Percentiles rank a stretch among this genome's conserved stretches.
Conservation (phyloP, 192 early-diverging fungal genomes). For the Backusella australiensis region DNA sequence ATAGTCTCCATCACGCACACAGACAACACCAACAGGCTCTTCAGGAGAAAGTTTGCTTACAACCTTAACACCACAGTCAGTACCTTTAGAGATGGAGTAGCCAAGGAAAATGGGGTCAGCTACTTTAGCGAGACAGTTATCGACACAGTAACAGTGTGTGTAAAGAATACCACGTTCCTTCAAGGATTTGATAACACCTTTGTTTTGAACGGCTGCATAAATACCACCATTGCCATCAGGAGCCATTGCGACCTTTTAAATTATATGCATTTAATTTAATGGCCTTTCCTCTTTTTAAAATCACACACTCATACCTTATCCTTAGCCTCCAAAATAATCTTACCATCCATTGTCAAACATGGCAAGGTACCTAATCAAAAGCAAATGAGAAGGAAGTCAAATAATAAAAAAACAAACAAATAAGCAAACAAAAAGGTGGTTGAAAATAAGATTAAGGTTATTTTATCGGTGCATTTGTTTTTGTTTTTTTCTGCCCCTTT, state of each 20-base stretch:
- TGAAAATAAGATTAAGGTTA: not conserved
- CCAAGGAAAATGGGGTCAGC: slow-evolving; percentile 97
- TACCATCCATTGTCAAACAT: slow-evolving; percentile 87
- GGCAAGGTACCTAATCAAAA: slow-evolving; percentile 72
- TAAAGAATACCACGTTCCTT: slow-evolving; percentile 81
- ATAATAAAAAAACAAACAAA: slow-evolving; percentile 4
- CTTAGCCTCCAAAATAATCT: slow-evolving; percentile 86
- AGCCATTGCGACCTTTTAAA: slow-evolving; percentile 68
- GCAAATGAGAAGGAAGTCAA: not conserved
- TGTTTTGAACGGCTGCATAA: slow-evolving; percentile 86
- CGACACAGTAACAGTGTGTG: slow-evolving; percentile 95
- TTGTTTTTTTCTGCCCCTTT: not conserved
- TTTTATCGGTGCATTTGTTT: slow-evolving; percentile 3
- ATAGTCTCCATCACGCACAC: slow-evolving; percentile 76
- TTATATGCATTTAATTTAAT: not conserved
- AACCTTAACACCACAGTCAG: slow-evolving; percentile 94
- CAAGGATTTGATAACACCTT: slow-evolving; percentile 81
- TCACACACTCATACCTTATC: slow-evolving; percentile 32
- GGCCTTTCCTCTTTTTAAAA: not conserved
- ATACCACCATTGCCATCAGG: slow-evolving; percentile 95
- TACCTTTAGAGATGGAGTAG: slow-evolving; percentile 84
- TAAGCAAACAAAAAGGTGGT: not conserved
- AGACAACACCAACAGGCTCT: slow-evolving; percentile 96
- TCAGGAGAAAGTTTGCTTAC: slow-evolving; percentile 85
- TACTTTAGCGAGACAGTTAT: slow-evolving; percentile 96